Conservation (phyloP, 768 basidiomycete species). For the Saitozyma podzolica region DNA sequence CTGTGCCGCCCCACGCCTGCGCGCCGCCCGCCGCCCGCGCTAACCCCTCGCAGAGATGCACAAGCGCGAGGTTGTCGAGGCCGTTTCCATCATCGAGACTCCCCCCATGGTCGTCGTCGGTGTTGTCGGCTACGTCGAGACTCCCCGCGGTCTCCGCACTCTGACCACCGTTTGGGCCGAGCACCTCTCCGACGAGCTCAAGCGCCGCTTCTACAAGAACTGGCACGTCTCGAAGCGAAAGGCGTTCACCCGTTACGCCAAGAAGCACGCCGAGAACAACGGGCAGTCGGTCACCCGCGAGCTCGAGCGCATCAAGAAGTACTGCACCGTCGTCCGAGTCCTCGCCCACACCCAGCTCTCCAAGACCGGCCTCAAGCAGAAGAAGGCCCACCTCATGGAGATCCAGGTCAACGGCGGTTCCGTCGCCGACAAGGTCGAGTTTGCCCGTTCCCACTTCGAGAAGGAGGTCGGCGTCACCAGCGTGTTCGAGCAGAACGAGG, state of each 20-base stretch:
- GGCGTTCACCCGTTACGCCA: constrained; percentile 99
- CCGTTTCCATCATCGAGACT: constrained; percentile 91
- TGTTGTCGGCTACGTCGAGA: constrained; percentile 99
- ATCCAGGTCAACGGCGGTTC: constrained; percentile 97
- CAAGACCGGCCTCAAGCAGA: constrained; percentile 96
- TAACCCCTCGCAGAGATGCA: constrained; percentile 77
- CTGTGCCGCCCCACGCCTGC: no score
- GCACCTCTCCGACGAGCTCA: constrained; percentile 95
- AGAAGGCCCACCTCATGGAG: constrained; percentile 99
- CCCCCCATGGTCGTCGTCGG: constrained; percentile 95
- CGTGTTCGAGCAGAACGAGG: constrained; percentile 96
- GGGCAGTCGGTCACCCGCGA: constrained; percentile 91
- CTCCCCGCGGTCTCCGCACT: constrained; percentile 96
- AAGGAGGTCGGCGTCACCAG: constrained; percentile 82
- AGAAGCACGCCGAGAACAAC: constrained; percentile 94
- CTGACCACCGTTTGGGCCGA: constrained; percentile 97
- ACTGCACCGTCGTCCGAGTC: constrained; percentile 99
- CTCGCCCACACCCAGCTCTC: constrained; percentile 98
- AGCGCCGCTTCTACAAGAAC: constrained; percentile 97
- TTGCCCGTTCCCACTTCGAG: constrained; percentile 89
- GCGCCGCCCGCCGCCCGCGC: not conserved
- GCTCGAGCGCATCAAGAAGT: constrained; percentile 98
- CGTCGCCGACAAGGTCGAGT: constrained; percentile 95
- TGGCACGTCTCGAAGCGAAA: constrained; percentile 99
- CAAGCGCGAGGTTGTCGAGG: constrained; percentile 99